These are phyloP conservation scores for Tetrapisispora phaffii DNA, from an alignment of 805 yeast genomes.

Conservation along the genomic window DNA sequence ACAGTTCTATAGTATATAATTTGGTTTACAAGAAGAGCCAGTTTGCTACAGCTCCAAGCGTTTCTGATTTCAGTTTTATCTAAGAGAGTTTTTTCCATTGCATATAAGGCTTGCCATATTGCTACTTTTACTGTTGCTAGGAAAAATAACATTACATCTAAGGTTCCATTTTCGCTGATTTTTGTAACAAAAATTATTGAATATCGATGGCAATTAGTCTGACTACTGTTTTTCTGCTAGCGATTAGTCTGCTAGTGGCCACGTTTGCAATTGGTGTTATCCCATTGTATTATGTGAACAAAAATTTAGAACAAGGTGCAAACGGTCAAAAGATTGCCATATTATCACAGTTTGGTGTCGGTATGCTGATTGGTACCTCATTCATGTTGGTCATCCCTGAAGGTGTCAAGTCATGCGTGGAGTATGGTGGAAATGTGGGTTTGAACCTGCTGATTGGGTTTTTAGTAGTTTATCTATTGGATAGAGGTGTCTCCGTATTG, in stretches of 20 bases:
- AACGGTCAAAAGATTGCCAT: constrained; percentile 20
- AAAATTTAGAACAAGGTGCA: background rate
- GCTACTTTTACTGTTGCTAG: no score
- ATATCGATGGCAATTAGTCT: constrained; percentile 6
- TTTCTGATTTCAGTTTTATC: no score
- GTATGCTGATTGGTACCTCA: constrained; percentile 46
- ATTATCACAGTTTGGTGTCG: constrained; percentile 44
- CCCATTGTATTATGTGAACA: constrained; percentile 16
- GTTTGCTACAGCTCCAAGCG: no score
- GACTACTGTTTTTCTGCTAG: constrained; percentile 6
- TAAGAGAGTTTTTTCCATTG: no score
- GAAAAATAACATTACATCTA: no score
- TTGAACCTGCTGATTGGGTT: constrained; percentile 42
- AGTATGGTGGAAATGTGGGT: constrained; percentile 34
- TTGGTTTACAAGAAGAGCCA: no score
- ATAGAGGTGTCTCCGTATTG: constrained; percentile 26
- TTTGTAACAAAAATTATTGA: background rate
- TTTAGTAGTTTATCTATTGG: constrained; percentile 37
- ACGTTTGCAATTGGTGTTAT: constrained; percentile 25
- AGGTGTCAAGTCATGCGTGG: constrained; percentile 37
- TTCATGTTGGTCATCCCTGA: constrained; percentile 49
- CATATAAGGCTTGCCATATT: no score
- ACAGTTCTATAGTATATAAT: no score
- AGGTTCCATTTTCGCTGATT: no score
- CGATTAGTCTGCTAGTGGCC: constrained; percentile 13